Conservation (phyloP, 345 rosid genomes). For the Mangifera indica region DNA sequence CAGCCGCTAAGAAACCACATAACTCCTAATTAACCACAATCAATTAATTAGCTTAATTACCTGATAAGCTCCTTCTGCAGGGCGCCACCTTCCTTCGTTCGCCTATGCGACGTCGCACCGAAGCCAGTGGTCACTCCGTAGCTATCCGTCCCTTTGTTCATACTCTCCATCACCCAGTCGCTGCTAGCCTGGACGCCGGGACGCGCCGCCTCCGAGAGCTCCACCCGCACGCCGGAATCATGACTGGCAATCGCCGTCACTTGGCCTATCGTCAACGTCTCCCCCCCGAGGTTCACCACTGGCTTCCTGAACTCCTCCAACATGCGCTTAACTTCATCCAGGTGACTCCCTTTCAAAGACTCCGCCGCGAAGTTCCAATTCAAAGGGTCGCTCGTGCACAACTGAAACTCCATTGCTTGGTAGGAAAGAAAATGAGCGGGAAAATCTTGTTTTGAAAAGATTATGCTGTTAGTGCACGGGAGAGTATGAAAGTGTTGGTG, state of each 20-base stretch:
- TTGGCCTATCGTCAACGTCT: constrained; percentile 76
- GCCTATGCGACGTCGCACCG: constrained; percentile 71
- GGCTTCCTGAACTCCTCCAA: constrained; percentile 62
- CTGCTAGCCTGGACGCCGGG: constrained; percentile 70
- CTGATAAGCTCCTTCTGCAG: constrained; percentile 74
- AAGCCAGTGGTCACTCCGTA: constrained; percentile 80
- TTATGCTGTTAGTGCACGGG: no score
- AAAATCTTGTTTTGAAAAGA: neutral
- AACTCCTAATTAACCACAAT: no score
- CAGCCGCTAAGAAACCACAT: neutral
- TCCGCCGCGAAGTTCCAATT: constrained; percentile 73
- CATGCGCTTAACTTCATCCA: constrained; percentile 80
- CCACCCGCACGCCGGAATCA: constrained; percentile 41
- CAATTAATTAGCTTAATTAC: constrained; percentile 19
- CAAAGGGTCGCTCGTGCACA: constrained; percentile 50
- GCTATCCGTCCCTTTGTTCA: constrained; percentile 69
- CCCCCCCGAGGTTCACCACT: constrained; percentile 60
- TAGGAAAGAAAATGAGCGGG: neutral
- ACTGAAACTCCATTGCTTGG: constrained; percentile 10
- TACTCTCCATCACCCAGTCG: constrained; percentile 84
- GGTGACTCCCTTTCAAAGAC: constrained; percentile 77
- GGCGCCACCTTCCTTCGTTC: constrained; percentile 71
- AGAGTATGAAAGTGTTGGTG: no score
- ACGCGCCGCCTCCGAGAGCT: constrained; percentile 52
- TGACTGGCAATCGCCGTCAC: constrained; percentile 53